phyloP scores from a whole-genome alignment of 441 rosid species.

The Erysimum pusillum region DNA sequence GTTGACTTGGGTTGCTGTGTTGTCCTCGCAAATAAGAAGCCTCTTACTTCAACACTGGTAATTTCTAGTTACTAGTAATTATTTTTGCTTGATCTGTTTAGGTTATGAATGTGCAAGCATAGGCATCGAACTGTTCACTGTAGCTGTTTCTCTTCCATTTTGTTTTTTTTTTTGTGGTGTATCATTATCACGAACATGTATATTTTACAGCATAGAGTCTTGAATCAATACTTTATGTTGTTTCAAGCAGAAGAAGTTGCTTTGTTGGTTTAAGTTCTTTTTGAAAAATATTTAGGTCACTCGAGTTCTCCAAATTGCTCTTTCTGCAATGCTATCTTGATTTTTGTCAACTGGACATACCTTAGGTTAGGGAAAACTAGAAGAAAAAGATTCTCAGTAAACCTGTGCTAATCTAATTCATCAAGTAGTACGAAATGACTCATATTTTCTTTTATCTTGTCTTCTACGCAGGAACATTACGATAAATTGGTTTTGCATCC shows the following conservation, averaged over 20 bases:
- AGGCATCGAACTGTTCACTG: neutral
- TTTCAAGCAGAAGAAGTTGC: constrained; percentile 1
- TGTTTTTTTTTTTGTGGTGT: neutral
- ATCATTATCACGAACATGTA: neutral
- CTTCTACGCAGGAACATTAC: constrained; percentile 72
- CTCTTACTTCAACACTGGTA: constrained; percentile 87
- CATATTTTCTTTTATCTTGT: constrained; percentile 27
- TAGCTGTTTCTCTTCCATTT: constrained; percentile 2
- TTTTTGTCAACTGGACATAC: neutral
- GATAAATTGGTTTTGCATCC: constrained; percentile 69
- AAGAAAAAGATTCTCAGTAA: neutral
- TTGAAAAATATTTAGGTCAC: neutral
- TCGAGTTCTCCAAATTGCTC: neutral
- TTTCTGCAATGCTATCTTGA: neutral
- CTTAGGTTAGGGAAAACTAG: neutral
- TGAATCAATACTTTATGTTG: constrained; percentile 3
- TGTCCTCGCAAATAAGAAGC: constrained; percentile 94
- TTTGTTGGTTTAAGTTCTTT: neutral
- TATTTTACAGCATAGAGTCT: constrained; percentile 7
- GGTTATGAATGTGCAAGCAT: constrained; percentile 13
- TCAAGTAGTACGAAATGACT: neutral
- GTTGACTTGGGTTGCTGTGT: constrained; percentile 75
- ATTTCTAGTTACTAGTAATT: constrained; percentile 28
- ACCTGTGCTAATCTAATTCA: neutral
- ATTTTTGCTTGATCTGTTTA: constrained; percentile 1